Base-by-base conservation (phyloP, 83 land plant genomes). In the Diphasiastrum complanatum region DNA sequence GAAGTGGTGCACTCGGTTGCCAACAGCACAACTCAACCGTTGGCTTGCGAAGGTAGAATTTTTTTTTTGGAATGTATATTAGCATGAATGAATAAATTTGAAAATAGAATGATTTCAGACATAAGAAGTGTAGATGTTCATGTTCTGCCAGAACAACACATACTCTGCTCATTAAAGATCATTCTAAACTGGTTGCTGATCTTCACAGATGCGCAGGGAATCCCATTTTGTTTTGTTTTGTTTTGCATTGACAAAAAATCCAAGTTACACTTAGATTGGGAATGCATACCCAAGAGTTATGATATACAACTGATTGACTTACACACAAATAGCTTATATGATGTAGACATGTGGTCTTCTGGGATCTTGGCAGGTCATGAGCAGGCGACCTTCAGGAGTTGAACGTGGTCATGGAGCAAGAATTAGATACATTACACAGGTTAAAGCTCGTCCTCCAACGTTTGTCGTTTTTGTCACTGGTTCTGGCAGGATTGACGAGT, bases 361-460 rank as follows among this genome's bases (percentile, higher is more conserved):
- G 58, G 14, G 8, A 8, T 38, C 14, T 14, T 38, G 8, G 14
- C 54, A 92, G 97, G 96, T 95, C 4, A 79, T 95, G 88, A 82
- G 92, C 64, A 75, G 99, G 60, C 99, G 89, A 70, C 93, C 99
- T 11, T 80, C 89, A 83, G 89, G 81, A 74, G 81, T 78, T 51
- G 78, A 68, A 46, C 70, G 82, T 36, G 75, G 72, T 29, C 35
- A 84, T 12, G 87, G 88, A 54, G 82, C 91, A 28, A 89, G 81
- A 62, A 79, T 89, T 45, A 81, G 83, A 38, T 95, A 84, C 62
- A 84, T 95, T 71, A 95, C 96, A 1, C 99, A 95, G 67, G 99
- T 95, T 46, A 93, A 93, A 64, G 96, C 99, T 16, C 80, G 99
- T 5, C 99, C 99, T 26, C 99, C 99, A 5, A 93, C 96, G 1